Base-by-base conservation (phyloP, 331 rosid genomes). In the Acacia concinna region DNA sequence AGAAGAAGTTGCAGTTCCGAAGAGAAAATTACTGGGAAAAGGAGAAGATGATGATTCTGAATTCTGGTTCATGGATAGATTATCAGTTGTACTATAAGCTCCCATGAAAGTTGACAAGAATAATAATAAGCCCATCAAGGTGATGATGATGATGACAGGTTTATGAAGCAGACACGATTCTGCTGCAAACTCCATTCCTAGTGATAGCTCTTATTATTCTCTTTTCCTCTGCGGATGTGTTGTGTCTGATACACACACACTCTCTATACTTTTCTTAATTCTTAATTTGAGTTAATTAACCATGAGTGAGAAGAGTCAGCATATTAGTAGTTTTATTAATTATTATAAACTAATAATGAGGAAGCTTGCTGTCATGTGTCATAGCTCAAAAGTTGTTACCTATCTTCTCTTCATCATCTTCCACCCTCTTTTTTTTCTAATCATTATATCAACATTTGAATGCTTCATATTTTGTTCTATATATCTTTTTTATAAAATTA, bases 1-100 rank as follows among this genome's bases (percentile, higher is more conserved):
- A 28, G 96, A 80, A 79, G 91, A 92, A 70, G 94, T 89, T 74
- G 88, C 94, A 65, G 88, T 85, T 44, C 96, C 92, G 31, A 89
- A 86, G 74, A 90, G 87, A 67, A 93, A 93, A 68, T 69, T 54
- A 21, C 3, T 68, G 13, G 87, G 89, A 8, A 87, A 79, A 3
- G 69, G 68, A 65, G 85, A 84, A 65, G 85, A 84, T 40, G 73
- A 84, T 40, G 73, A 23, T 40, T 1, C 52, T 38, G 54, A 23
- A 40, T 12, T 68, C n/a, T 68, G 49, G 4, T 34, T 65, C 71
- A 65, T 65, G 46, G 51, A 67, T 4, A 65, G 6, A 23, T 17
- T 6, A 21, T 15, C 28, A 43, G 11, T 40, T 0, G 20, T 7
- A 64, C 21, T 18, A 3, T 30, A 41, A 40, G 15, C 28, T 38